phyloP scores from a whole-genome alignment of 495 filamentous ascomycete genomes.

The Pseudomonodictys pantanalensis region DNA sequence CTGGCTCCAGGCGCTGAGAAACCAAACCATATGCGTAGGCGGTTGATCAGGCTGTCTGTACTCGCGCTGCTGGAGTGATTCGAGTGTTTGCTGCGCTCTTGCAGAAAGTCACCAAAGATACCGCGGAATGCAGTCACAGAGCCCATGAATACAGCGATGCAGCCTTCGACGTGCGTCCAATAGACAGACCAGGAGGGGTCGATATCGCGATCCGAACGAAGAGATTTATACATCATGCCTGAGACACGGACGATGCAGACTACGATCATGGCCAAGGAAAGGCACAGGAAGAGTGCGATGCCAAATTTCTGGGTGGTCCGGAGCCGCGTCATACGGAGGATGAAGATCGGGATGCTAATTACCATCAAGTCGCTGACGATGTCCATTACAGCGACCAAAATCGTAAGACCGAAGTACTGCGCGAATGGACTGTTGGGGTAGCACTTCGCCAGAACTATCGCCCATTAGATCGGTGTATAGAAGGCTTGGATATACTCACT shows the following conservation, averaged over 20 bases:
- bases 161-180: neutral
- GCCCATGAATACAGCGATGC: neutral
- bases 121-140: neutral
- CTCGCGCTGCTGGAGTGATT: neutral
- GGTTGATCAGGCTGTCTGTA: neutral
- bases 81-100: neutral
- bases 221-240: neutral
- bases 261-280: conserved; percentile 2
- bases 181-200: neutral
- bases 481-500: neutral
- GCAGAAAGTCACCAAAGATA: conserved; percentile 6
- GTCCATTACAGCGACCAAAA: neutral
- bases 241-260: neutral
- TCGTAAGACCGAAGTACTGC: neutral
- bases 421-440: neutral
- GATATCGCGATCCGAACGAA: neutral
- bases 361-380: neutral
- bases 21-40: neutral
- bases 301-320: neutral
- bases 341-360: conserved; percentile 1
- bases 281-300: conserved; percentile 3
- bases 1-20: neutral
- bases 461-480: neutral
- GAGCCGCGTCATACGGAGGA: neutral
- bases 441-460: neutral